Evolutionary conservation across 1,139 yeast genomes (phyloP).

Genomic region (Kodamaea ohmeri): DNA sequence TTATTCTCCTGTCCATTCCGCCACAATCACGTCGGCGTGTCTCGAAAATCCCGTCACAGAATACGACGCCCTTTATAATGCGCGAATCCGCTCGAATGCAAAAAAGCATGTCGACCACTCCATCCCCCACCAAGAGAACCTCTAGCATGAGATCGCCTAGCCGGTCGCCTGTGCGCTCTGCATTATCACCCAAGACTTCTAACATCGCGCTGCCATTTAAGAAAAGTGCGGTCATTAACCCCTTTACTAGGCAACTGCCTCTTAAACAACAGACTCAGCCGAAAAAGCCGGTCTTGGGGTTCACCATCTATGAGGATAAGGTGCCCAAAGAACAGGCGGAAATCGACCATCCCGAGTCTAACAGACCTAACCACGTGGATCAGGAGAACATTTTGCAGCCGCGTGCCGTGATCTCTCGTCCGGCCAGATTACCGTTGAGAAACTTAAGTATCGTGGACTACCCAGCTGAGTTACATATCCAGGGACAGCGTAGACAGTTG

Average conservation of each 20-base stretch:
- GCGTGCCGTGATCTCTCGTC: slow-evolving; percentile 19
- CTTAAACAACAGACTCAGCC: slow-evolving; percentile 7
- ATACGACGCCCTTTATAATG: background rate
- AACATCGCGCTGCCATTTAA: slow-evolving; percentile 20
- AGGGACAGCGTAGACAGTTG: slow-evolving; percentile 19
- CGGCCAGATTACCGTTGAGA: slow-evolving; percentile 31
- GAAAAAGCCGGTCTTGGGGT: slow-evolving; percentile 24
- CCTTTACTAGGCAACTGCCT: slow-evolving; percentile 11
- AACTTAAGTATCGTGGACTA: slow-evolving; percentile 33
- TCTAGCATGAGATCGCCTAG: slow-evolving; percentile 1
- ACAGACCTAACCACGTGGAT: slow-evolving; percentile 32
- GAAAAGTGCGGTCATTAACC: slow-evolving; percentile 13
- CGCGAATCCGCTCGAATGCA: slow-evolving; percentile 1
- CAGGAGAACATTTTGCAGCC: slow-evolving; percentile 50
- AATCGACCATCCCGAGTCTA: slow-evolving; percentile 16
- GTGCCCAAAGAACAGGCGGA: slow-evolving; percentile 12
- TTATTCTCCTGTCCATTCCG: background rate
- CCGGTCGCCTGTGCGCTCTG: slow-evolving; percentile 20
- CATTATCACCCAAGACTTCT: slow-evolving; percentile 32
- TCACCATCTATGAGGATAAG: slow-evolving; percentile 40
- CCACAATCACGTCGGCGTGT: slow-evolving; percentile 4
- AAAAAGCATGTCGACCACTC: slow-evolving; percentile 8
- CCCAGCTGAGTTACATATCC: slow-evolving; percentile 30
- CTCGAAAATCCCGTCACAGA: slow-evolving; percentile 2
- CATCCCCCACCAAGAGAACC: slow-evolving; percentile 24